Conservation (phyloP, 148 eudicot genomes). For the Nepenthes mirabilis region DNA sequence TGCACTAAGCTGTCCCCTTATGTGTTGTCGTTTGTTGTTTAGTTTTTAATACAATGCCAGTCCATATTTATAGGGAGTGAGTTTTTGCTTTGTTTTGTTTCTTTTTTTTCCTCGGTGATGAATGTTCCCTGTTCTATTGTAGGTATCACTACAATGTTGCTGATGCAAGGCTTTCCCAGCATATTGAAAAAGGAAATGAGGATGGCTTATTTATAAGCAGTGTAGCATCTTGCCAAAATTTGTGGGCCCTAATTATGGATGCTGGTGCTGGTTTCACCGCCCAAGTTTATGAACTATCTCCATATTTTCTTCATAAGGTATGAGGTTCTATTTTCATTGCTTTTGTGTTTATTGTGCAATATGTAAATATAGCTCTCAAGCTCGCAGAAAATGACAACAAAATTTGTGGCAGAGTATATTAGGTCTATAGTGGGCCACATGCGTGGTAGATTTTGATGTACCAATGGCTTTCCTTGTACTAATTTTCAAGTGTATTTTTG, state of each 20-base stretch:
- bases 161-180: conserved; percentile 47
- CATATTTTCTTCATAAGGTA: conserved; percentile 68
- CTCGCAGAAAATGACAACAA: too few species aligned
- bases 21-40: too few species aligned
- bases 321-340: neutral
- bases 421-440: too few species aligned
- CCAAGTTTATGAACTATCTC: conserved; percentile 66
- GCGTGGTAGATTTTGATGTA: too few species aligned
- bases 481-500: too few species aligned
- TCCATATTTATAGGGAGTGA: neutral
- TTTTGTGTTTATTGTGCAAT: too few species aligned
- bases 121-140: conserved; percentile 7
- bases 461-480: too few species aligned
- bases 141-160: conserved; percentile 83
- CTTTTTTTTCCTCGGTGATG: neutral
- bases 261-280: conserved; percentile 55
- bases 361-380: neutral
- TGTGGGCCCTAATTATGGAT: conserved; percentile 80
- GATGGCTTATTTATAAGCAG: conserved; percentile 61
- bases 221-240: conserved; percentile 48
- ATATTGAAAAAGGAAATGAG: conserved; percentile 64
- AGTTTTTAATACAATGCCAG: too few species aligned
- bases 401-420: too few species aligned
- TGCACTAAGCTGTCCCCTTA: too few species aligned
- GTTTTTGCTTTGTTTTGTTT: neutral